Percentiles rank a stretch among this genome's conserved stretches.
phyloP scores from a whole-genome alignment of 2,329 filamentous ascomycete species.

The Scedosporium aurantiacum region DNA sequence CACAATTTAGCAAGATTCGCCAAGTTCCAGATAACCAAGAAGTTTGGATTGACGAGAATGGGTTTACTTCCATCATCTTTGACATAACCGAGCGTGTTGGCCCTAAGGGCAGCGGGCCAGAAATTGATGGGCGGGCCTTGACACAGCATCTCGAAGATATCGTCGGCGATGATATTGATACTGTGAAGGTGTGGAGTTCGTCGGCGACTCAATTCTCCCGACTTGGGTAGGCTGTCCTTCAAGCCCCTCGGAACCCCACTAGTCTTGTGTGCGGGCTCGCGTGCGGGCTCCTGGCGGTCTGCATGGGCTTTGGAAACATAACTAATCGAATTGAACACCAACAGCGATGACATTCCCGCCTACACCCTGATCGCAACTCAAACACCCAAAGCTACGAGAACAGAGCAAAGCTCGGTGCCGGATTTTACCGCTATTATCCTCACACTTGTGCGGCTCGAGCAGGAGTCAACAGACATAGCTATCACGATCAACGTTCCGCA shows the following conservation, averaged over 20 bases:
- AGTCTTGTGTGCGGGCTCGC: background rate
- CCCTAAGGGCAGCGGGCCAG: slow-evolving; percentile 36
- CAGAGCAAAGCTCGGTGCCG: slow-evolving; percentile 12
- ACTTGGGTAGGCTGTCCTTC: slow-evolving; percentile 33
- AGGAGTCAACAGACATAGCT: slow-evolving; percentile 67
- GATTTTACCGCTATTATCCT: slow-evolving; percentile 65
- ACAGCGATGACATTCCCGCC: slow-evolving; percentile 42
- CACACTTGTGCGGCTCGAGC: slow-evolving; percentile 64
- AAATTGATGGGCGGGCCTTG: slow-evolving; percentile 59
- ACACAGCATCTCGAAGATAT: slow-evolving; percentile 60
- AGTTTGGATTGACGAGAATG: slow-evolving; percentile 74
- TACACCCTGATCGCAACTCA: slow-evolving; percentile 62
- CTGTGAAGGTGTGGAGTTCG: slow-evolving; percentile 55
- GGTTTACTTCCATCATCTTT: slow-evolving; percentile 78
- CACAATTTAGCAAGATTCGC: slow-evolving; percentile 47
- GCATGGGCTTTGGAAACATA: background rate
- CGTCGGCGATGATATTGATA: slow-evolving; percentile 51
- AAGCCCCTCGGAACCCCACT: background rate
- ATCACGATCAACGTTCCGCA: slow-evolving; percentile 84
- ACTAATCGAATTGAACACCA: background rate
- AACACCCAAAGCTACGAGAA: slow-evolving; percentile 20
- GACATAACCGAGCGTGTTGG: slow-evolving; percentile 80
- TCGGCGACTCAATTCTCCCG: slow-evolving; percentile 48
- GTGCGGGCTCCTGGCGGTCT: background rate
- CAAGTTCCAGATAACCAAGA: slow-evolving; percentile 83